Evolutionary conservation across 768 basidiomycete species (phyloP), one percentile per base, ranked within the genome.

Genomic region (Suillus placidus): DNA sequence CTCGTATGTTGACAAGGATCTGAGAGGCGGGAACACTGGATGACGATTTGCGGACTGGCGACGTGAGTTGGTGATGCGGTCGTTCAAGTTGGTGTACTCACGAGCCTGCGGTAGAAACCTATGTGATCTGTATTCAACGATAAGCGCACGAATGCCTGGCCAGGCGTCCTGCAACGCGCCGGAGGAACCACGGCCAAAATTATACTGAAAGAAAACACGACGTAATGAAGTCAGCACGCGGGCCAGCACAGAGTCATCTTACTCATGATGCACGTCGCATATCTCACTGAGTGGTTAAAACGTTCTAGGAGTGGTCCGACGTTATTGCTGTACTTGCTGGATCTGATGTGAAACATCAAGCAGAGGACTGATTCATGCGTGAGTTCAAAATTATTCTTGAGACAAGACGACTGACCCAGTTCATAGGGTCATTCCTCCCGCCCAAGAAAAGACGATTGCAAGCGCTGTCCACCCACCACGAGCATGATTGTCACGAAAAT

Each of bases 1-100:
- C 26, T 34, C 32, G 63, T 40, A 64, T 30, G 54, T 64, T 57
- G 40, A 64, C 43, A 37, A 63, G 40, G 8, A 52, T 55, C 16
- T 35, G 35, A n/a, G 62, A 55, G 12, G 51, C 62, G 18, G 32
- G 49, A 14, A 57, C 37, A 55, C 37, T 56, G 35, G 38, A 57
- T 40, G 42, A 42, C 30, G 8, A 64, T 18, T 14, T 64, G 58
- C 10, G 32, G 38, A 42, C 58, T 64, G 13, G 49, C 23, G 32
- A 6, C 20, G 18, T n/a, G 30, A 51, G 23, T 55, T 61, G 14
- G n/a, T 13, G 23, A 26, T 49, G 47, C 23, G 3, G 23, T 26
- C 6, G 23, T 26, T 13, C 47, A 23, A 23, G 23, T 49, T 14
- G 20, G 7, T 14, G 14, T 8, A 37, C 35, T 57, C n/a, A 57